Base-by-base conservation (phyloP, 495 filamentous ascomycete species). In the Penicillium daleae region DNA sequence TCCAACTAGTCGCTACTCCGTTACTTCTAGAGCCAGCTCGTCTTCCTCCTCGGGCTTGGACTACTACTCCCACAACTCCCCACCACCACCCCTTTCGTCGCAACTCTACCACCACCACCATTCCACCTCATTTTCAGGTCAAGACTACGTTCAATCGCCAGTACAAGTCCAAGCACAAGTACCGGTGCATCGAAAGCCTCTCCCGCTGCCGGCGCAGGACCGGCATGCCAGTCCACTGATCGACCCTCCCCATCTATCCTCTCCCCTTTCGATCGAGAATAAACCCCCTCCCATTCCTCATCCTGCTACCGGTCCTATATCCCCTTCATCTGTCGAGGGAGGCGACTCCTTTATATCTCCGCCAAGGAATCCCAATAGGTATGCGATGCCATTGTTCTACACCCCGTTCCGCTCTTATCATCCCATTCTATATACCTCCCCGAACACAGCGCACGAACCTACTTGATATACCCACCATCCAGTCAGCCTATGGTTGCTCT, bases 331-430 rank as follows among this genome's bases (percentile, higher is more conserved):
- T 53, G 70, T 74, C 64, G 64, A 70, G 64, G 78, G 70, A 62
- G 73, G 73, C 24, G 37, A 42, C 52, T 64, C 67, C 51, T 69
- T 68, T 29, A 68, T 69, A 72, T 74, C 71, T 59, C 62, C 71
- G 50, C 72, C 73, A 68, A 75, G 71, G 66, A 71, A 78, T 65
- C 61, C 73, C 21, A 76, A 80, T 64, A 78, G 76, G 79, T 82
- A 80, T 76, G 79, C 65, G 60, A 61, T 22, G 35, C 31, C 50
- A 22, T 39, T 35, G 31, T 35, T 48, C 49, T 37, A 49, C 27
- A 4, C 15, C 31, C 58, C 26, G 35, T 56, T 42, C 52, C 44
- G 50, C 62, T 33, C 55, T 63, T 33, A 56, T 49, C 37, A 57
- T 60, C 40, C 48, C 60, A 49, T 48, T 33, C 51, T 64, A 49